Base-by-base conservation (phyloP, 257 asterid species). In the Scutellaria galericulata region DNA sequence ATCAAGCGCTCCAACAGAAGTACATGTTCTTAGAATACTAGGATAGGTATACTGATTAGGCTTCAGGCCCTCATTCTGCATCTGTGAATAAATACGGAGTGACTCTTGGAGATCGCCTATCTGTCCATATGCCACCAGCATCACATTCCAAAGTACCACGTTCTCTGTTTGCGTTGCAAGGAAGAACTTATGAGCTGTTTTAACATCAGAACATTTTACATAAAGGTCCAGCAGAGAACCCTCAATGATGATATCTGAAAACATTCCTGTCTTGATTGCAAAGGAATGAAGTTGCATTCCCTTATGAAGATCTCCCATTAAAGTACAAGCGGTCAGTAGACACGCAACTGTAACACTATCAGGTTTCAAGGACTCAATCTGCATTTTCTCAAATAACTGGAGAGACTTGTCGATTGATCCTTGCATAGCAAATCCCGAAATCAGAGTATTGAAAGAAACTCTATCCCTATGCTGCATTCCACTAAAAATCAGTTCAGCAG, bases 51-150 rank as follows among this genome's bases (percentile, higher is more conserved):
- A 88, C 71, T 89, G 88, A 79, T 92, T 92, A 71, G 96, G 96
- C 64, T 79, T 84, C 80, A 92, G 77, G 47, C 94, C 87, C 68
- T 71, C 62, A 61, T 64, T 64, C 78, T 77, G 89, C 96, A 92
- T 86, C 53, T 66, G 84, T n/a, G 85, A 68, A 76, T 84, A 92
- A 70, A 85, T 78, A 67, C 24, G 64, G 76, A 83, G 54, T 13
- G 98, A 92, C 78, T 90, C 85, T 5, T 71, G 71, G 31, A 92
- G 87, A 81, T 88, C 79, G 12, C 96, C 96, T 65, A 75, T 83
- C 78, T 85, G 94, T 50, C 98, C 98, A 85, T 88, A 87, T 31
- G 97, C 96, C 76, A 86, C 96, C 69, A 88, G 87, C 98, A 92
- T 88, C 84, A 90, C 90, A 75, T 92, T 92, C 96, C 96, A 92